Percentiles rank a stretch among this genome's conserved stretches.
These are phyloP conservation scores for Chlamydomonas sphaeroides DNA, from an alignment of 139 green algal species.

Conservation along the genomic window DNA sequence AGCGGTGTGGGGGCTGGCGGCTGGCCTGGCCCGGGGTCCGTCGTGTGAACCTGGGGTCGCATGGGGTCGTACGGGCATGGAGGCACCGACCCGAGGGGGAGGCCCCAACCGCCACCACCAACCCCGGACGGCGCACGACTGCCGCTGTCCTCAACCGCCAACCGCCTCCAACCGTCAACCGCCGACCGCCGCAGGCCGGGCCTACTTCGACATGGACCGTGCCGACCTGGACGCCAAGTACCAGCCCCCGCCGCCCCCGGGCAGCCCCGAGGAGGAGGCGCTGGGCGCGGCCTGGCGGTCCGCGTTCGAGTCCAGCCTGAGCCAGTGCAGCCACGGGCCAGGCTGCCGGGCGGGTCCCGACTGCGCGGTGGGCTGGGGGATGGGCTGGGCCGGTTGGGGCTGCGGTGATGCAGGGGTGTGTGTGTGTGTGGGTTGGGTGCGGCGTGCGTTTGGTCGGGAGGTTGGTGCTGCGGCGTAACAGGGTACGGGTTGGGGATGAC, in stretches of 20 bases:
- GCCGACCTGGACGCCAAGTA: conserved; percentile 80
- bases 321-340: conserved; percentile 78
- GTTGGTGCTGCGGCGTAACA: background rate
- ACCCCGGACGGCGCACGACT: too few species aligned
- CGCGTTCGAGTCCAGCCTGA: conserved; percentile 56
- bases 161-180: background rate
- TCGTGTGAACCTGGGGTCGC: too few species aligned
- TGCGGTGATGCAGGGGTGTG: background rate
- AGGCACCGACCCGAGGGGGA: too few species aligned
- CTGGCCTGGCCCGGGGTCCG: too few species aligned
- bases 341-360: conserved; percentile 61
- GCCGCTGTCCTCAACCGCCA: too few species aligned
- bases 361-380: conserved; percentile 59
- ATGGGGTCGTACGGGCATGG: too few species aligned
- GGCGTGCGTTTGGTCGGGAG: background rate
- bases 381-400: background rate
- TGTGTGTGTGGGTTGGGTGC: background rate
- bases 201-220: conserved; percentile 85
- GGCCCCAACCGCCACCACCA: too few species aligned
- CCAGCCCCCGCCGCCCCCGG: background rate
- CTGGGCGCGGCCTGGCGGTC: conserved; percentile 69
- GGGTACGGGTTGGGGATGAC: background rate
- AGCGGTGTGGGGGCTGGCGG: background rate
- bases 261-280: conserved; percentile 58
- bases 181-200: conserved; percentile 44